A percentile compares a stretch with the other conserved stretches of the same genome.
Conservation (phyloP, 2,329 filamentous ascomycete species). For the Talaromyces funiculosus region DNA sequence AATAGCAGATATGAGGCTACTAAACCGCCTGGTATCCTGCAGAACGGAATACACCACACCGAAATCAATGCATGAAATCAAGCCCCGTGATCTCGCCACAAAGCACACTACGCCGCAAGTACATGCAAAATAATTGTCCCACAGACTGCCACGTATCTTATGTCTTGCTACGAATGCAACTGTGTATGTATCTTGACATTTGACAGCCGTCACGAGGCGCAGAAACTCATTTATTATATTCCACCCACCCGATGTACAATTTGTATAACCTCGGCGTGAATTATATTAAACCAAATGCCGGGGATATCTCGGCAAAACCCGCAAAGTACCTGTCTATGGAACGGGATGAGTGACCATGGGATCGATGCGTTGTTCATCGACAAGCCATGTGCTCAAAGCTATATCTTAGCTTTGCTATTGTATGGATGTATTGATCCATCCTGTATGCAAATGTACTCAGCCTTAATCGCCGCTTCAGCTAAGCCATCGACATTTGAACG, state of each 20-base stretch:
- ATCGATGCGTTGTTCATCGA: conserved; percentile 2
- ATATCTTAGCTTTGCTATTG: neutral
- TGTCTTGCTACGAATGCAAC: neutral
- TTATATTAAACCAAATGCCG: neutral
- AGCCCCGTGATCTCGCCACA: conserved; percentile 9
- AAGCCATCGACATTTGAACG: neutral
- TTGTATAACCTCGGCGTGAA: neutral
- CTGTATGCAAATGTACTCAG: neutral
- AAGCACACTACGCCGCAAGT: neutral
- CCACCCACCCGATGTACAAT: neutral
- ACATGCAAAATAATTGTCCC: neutral
- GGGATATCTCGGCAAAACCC: neutral
- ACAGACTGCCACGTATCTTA: conserved; percentile 8
- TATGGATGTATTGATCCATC: neutral
- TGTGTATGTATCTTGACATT: neutral
- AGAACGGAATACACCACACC: conserved; percentile 1
- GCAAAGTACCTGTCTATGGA: no score
- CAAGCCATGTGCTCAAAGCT: conserved; percentile 1
- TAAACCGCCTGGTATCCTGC: neutral
- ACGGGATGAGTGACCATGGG: neutral
- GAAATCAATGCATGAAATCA: neutral
- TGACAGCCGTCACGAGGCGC: conserved; percentile 2
- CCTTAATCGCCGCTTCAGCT: neutral
- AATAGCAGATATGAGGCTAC: neutral
- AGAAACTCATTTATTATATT: neutral